phyloP scores from a whole-genome alignment of 2,329 filamentous ascomycete species.

The Colletotrichum sp. region DNA sequence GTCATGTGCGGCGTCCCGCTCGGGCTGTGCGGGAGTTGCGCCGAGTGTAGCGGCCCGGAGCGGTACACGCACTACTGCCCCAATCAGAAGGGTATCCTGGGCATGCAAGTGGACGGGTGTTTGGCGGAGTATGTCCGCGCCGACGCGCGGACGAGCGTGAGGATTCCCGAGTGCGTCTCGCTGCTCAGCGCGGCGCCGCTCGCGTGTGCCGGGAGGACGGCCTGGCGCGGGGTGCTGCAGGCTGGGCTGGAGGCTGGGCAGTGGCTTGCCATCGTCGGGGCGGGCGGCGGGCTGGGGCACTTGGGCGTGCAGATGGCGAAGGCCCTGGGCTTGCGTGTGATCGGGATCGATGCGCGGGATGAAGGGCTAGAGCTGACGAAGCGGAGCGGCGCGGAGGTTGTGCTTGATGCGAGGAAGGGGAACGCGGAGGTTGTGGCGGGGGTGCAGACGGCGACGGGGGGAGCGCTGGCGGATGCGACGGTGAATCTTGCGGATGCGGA shows the following conservation, averaged over 20 bases:
- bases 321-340: slow-evolving; percentile 76
- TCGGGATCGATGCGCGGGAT: slow-evolving; percentile 73
- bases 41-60: slow-evolving; percentile 55
- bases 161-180: slow-evolving; percentile 51
- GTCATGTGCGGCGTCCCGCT: slow-evolving; percentile 62
- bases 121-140: slow-evolving; percentile 62
- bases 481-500: slow-evolving; percentile 59
- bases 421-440: slow-evolving; percentile 52
- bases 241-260: slow-evolving; percentile 56
- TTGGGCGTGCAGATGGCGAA: slow-evolving; percentile 80
- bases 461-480: slow-evolving; percentile 55
- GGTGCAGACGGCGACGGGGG: slow-evolving; percentile 52
- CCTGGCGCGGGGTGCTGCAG: slow-evolving; percentile 51
- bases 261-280: slow-evolving; percentile 76
- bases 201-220: slow-evolving; percentile 59
- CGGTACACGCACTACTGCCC: slow-evolving; percentile 58
- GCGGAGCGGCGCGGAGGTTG: slow-evolving; percentile 53
- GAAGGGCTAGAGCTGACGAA: slow-evolving; percentile 53
- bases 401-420: slow-evolving; percentile 56
- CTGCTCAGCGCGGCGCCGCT: slow-evolving; percentile 60
- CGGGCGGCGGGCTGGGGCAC: slow-evolving; percentile 73
- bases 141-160: slow-evolving; percentile 50
- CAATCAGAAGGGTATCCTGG: slow-evolving; percentile 47
- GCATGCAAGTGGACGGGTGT: slow-evolving; percentile 56
- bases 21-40: slow-evolving; percentile 57